Conservation (phyloP, 176 grass and related monocot species). For the Lolium perenne region DNA sequence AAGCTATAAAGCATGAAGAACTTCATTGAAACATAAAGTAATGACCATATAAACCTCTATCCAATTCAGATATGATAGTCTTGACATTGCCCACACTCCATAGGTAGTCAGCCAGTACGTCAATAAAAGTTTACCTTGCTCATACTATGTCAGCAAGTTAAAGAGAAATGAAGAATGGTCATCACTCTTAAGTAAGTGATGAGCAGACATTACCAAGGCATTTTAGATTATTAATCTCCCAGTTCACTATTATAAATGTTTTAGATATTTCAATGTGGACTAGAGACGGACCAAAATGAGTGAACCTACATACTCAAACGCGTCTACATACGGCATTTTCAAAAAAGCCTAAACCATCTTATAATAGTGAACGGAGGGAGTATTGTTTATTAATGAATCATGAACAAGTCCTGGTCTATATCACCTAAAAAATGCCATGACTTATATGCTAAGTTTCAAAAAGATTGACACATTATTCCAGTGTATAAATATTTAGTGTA, state of each 20-base stretch:
- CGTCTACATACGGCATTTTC: too few species aligned
- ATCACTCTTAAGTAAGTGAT: not conserved
- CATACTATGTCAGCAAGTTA: slow-evolving; percentile 16
- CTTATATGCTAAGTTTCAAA: not conserved
- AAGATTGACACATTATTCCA: not conserved
- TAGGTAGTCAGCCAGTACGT: not conserved
- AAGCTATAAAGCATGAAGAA: not conserved
- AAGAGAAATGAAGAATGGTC: not conserved
- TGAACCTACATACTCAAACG: too few species aligned
- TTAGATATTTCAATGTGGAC: too few species aligned
- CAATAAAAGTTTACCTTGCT: not conserved
- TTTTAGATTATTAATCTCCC: not conserved
- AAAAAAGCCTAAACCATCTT: too few species aligned
- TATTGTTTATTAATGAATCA: not conserved
- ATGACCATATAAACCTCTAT: not conserved
- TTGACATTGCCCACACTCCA: not conserved
- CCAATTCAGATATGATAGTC: not conserved
- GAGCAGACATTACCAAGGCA: not conserved
- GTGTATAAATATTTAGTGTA: not conserved
- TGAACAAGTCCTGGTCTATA: not conserved
- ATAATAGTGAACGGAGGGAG: too few species aligned
- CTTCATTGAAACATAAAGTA: not conserved
- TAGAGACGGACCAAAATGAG: too few species aligned
- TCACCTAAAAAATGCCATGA: not conserved
- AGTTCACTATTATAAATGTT: too few species aligned